Percentiles rank a stretch among this genome's conserved stretches.
Conservation (phyloP, 352 stramenopile species). For the Pythium insidiosum region DNA sequence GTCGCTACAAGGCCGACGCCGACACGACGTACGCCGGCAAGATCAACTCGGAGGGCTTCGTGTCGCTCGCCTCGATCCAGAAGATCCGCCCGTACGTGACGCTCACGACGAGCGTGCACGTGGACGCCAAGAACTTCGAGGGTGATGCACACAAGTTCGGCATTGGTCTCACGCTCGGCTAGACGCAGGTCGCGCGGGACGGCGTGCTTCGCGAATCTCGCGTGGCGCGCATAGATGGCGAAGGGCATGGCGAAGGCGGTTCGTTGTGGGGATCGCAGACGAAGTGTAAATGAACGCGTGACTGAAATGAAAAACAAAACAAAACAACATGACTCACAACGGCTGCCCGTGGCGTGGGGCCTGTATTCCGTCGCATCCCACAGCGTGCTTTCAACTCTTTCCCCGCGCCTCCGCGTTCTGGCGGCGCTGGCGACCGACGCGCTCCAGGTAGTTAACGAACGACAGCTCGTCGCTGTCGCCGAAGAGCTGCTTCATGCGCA, state of each 20-base stretch:
- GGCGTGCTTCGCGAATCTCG: too few relatives aligned
- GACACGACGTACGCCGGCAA: constrained; percentile 80
- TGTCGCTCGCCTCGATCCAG: constrained; percentile 69
- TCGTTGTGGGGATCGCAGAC: too few relatives aligned
- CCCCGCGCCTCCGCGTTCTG: constrained; percentile 43
- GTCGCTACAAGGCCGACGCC: constrained; percentile 62
- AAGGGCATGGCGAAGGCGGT: too few relatives aligned
- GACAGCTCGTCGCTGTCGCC: constrained; percentile 78
- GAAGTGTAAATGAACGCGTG: too few relatives aligned
- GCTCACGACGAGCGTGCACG: constrained; percentile 69
- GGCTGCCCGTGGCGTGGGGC: too few relatives aligned
- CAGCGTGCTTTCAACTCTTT: constrained; percentile 47
- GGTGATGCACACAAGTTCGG: constrained; percentile 83
- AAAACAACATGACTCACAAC: neutral
- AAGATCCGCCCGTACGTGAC: constrained; percentile 69
- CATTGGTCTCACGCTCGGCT: constrained; percentile 66
- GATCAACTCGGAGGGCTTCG: constrained; percentile 76
- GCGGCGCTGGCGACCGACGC: constrained; percentile 64
- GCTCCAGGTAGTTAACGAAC: constrained; percentile 77
- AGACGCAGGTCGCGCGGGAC: too few relatives aligned
- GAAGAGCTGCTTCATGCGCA: constrained; percentile 89
- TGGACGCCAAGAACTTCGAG: constrained; percentile 84
- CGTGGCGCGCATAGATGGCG: too few relatives aligned
- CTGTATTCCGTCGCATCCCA: too few relatives aligned
- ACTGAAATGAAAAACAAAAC: too few relatives aligned